Evolutionary conservation across 106 monocot genomes (phyloP), one percentile per base, ranked within the genome.

Genomic region (Dendrobium officinale): DNA sequence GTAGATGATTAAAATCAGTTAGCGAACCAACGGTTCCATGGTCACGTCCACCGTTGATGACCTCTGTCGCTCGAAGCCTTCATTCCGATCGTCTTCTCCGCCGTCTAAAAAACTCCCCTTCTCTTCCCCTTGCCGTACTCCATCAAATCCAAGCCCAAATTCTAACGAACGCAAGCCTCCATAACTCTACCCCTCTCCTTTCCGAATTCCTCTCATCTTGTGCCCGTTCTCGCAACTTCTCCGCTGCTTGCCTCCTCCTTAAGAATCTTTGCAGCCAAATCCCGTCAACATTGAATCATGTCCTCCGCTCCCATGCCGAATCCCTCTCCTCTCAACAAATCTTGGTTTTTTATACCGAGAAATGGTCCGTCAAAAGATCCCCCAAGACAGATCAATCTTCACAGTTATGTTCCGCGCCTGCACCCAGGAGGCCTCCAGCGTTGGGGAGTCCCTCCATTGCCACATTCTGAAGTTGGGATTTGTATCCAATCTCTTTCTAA

Each of bases 131-230:
- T 15, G n/a, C 15, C 29, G 44, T 42, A 13, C 40, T 77, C 45
- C 73, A 24, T 9, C 80, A 87, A 78, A 78, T 87, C 72, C 87
- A 83, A 49, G 29, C 87, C 54, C 84, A 84, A 75, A 79, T 87
- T 75, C 17, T 82, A 67, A 79, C 77, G 67, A 84, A 87, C 75
- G 55, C 78, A 77, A 31, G 19, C 74, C 83, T 74, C 44, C 41
- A 5, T 37, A 7, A 78, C 67, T 40, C 54, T n/a, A 42, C 59
- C 73, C 78, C 81, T 37, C 44, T 83, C 49, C 64, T 64, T 22
- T 51, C 79, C 67, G 31, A 80, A 16, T 86, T 86, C 73, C 29
- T 83, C 45, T 80, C 80, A 5, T 45, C 47, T 56, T 56, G 37
- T 4, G 31, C 72, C 55, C 77, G 17, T 16, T 44, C 45, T 33